Evolutionary conservation across 2,329 filamentous ascomycete species (phyloP).

Genomic region (Verticillium isaacii): DNA sequence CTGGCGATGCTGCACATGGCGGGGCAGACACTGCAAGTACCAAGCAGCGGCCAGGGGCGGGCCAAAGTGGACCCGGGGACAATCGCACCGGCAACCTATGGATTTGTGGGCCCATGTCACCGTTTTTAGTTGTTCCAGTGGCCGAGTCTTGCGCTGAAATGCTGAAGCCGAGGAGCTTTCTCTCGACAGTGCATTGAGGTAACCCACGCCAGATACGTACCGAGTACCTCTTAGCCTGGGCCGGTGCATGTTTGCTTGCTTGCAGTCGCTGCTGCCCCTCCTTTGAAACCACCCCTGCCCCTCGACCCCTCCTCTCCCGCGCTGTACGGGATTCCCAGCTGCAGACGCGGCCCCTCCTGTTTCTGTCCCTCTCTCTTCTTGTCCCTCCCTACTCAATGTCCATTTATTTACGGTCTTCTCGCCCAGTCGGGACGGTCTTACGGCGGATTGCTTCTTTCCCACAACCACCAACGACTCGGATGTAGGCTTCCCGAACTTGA

Average conservation of each 20-base stretch:
- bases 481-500: background rate
- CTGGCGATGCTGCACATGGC: background rate
- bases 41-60: background rate
- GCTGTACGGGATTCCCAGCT: background rate
- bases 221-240: background rate
- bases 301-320: background rate
- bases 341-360: background rate
- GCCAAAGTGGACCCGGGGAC: background rate
- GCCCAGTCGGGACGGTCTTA: background rate
- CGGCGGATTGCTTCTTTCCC: background rate
- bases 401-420: background rate
- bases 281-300: background rate
- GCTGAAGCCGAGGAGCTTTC: background rate
- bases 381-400: background rate
- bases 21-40: background rate
- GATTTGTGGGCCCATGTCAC: no score
- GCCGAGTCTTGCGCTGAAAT: background rate
- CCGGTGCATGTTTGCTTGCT: background rate
- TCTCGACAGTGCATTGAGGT: background rate
- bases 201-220: background rate
- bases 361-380: background rate
- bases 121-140: background rate
- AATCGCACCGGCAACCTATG: background rate
- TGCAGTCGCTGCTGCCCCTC: background rate
- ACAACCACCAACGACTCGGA: background rate